phyloP scores from a whole-genome alignment of 345 rosid species.

The Toxicodendron radicans region DNA sequence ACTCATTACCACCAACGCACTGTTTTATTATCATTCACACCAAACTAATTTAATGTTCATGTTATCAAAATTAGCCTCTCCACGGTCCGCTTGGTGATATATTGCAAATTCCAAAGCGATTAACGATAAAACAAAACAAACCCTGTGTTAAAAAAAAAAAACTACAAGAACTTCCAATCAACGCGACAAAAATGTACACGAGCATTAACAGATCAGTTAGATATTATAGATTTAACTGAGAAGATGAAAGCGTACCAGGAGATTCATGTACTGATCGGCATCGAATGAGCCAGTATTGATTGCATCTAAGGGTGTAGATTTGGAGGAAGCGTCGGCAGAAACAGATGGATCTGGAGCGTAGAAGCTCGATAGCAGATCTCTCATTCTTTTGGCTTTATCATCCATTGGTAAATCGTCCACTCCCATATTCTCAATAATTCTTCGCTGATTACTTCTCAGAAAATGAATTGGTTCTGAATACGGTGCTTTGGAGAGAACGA shows the following conservation, averaged over 20 bases:
- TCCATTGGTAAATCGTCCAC: constrained; percentile 79
- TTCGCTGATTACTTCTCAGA: not conserved
- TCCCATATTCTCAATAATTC: constrained; percentile 39
- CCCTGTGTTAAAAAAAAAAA: not conserved
- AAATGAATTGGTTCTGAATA: not conserved
- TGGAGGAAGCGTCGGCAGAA: constrained; percentile 41
- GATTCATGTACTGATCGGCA: constrained; percentile 90
- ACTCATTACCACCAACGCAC: not conserved
- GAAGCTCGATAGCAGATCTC: constrained; percentile 97
- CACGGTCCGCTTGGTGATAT: not conserved
- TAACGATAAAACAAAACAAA: too few species aligned
- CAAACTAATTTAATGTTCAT: not conserved
- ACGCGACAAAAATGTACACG: not conserved
- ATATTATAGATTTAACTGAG: not conserved
- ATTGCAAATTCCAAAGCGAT: not conserved
- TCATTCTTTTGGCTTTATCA: constrained; percentile 98
- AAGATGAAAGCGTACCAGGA: constrained; percentile 51
- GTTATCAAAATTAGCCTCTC: not conserved
- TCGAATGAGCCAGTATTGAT: constrained; percentile 79
- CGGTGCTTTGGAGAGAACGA: not conserved
- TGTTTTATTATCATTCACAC: not conserved
- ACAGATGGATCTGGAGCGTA: constrained; percentile 90
- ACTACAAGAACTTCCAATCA: not conserved
- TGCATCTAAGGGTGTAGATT: constrained; percentile 61
- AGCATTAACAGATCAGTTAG: not conserved